These are phyloP conservation scores for Barnettozyma sp. DNA, from an alignment of 805 yeast genomes.

Conservation along the genomic window DNA sequence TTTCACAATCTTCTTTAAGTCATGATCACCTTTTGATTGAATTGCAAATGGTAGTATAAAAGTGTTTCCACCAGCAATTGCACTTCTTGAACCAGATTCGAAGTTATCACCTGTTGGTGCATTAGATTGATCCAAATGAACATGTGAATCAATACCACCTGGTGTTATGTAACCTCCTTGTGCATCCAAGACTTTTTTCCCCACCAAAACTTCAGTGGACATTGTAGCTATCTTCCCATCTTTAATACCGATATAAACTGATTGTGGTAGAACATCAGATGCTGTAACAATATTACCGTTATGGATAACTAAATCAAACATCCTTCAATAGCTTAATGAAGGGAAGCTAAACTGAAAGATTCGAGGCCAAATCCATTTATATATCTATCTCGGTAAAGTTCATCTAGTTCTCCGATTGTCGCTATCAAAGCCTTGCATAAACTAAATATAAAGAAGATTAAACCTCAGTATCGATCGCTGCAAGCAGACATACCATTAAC, in stretches of 20 bases:
- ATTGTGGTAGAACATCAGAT: slow-evolving; percentile 27
- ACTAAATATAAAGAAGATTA: neutral
- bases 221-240: slow-evolving; percentile 34
- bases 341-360: too few relatives aligned
- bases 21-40: slow-evolving; percentile 30
- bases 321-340: too few relatives aligned
- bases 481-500: too few relatives aligned
- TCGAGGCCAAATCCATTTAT: too few relatives aligned
- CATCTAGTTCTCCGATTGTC: too few relatives aligned
- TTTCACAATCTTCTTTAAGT: slow-evolving; percentile 26
- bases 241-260: slow-evolving; percentile 35
- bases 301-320: slow-evolving; percentile 24
- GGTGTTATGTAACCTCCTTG: slow-evolving; percentile 43
- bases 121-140: slow-evolving; percentile 39
- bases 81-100: slow-evolving; percentile 38
- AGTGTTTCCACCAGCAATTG: slow-evolving; percentile 46
- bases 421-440: neutral
- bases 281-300: slow-evolving; percentile 30
- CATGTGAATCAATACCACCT: slow-evolving; percentile 47
- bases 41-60: slow-evolving; percentile 42
- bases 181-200: slow-evolving; percentile 34
- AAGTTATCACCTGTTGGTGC: slow-evolving; percentile 39
- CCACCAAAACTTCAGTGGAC: slow-evolving; percentile 26
- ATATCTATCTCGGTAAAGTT: too few relatives aligned
- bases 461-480: too few relatives aligned